Evolutionary conservation across 345 rosid species (phyloP), one percentile per base, ranked within the genome.

Genomic region (Noccaea caerulescens): DNA sequence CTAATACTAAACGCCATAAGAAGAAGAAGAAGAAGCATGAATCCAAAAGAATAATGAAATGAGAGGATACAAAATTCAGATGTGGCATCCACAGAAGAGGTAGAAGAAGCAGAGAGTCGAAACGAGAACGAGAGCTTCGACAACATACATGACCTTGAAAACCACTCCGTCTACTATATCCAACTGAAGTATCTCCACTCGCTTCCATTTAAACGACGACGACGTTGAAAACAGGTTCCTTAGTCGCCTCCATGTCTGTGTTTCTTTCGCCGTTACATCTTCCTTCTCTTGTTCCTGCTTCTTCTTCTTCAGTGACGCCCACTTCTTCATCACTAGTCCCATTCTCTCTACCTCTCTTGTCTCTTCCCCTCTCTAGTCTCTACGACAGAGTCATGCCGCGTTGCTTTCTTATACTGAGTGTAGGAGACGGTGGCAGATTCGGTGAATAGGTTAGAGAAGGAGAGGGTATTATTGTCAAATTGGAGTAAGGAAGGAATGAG

Each of bases 91-190:
- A 50, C 88, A 86, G 70, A 88, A 87, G 58, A 87, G 82, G 72
- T 80, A 81, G 84, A 87, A 90, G 90, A 87, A 87, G 46, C 91
- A 86, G 54, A 87, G 82, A n/a, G 86, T 82, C 8, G 89, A 86
- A 68, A 86, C 81, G 36, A 87, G 80, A 61, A 87, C 88, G 9
- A 86, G 4, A 61, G 79, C 88, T 79, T 90, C 96, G 0, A 81
- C 85, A 37, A 80, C 85, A 13, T 81, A 87, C 66, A 84, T 61
- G 32, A 87, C 65, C 54, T 75, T 83, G 83, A 80, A 90, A 34
- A 84, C 66, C 7, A 86, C 62, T 11, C 73, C 76, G 63, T 87
- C 96, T 4, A 87, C 58, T 3, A 83, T 51, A 9, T 72, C 73
- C 59, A 8, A 41, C 50, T 67, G 82, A 33, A 71, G 4, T 10